Conservation (phyloP, 331 rosid species). For the Malus hybrid region DNA sequence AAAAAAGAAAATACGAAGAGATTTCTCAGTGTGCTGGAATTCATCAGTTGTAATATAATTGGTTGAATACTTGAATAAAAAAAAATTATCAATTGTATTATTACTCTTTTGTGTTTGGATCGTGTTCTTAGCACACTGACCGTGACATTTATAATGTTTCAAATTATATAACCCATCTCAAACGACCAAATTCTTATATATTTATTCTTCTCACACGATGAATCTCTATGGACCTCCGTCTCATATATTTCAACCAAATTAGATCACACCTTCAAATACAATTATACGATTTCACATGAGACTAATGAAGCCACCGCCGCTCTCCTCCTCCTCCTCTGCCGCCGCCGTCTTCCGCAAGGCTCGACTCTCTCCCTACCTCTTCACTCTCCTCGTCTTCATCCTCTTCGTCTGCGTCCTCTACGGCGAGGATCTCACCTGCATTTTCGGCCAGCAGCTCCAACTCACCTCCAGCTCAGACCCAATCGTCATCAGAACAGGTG, state of each 20-base stretch:
- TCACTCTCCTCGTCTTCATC: constrained; percentile 58
- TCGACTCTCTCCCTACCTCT: constrained; percentile 66
- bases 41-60: no score
- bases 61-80: no score
- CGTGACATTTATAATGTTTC: no score
- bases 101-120: no score
- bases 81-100: no score
- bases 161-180: no score
- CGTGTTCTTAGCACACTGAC: no score
- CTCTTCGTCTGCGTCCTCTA: constrained; percentile 60
- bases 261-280: not conserved
- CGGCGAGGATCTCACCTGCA: constrained; percentile 58
- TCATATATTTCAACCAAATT: not conserved
- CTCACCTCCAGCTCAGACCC: constrained; percentile 21
- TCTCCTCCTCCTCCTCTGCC: constrained; percentile 16
- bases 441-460: constrained; percentile 47
- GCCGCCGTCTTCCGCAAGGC: constrained; percentile 33
- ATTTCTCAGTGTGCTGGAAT: no score
- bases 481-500: constrained; percentile 28
- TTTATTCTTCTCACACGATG: not conserved
- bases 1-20: no score
- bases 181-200: not conserved
- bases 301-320: constrained; percentile 37
- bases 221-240: not conserved
- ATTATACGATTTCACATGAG: not conserved